A percentile compares a stretch with the other conserved stretches of the same genome.
phyloP scores from a whole-genome alignment of 2,329 filamentous ascomycete genomes.

The Salinomyces thailandicus region DNA sequence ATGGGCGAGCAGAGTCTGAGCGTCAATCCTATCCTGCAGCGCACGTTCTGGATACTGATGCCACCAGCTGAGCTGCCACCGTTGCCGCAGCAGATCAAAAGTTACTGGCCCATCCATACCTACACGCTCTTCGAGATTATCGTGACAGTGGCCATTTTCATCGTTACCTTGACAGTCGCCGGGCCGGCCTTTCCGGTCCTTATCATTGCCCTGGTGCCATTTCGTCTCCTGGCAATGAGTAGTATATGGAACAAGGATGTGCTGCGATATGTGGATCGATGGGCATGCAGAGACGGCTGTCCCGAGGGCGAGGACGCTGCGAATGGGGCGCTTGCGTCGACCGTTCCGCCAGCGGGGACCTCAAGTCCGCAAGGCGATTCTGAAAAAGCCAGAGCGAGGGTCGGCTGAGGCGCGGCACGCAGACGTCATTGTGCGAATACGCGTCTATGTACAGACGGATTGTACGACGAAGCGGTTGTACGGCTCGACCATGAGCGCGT shows the following conservation, averaged over 20 bases:
- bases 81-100: slow-evolving; percentile 15
- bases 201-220: slow-evolving; percentile 53
- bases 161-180: slow-evolving; percentile 51
- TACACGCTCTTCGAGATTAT: slow-evolving; percentile 51
- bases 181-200: slow-evolving; percentile 54
- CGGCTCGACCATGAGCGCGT: too few species aligned
- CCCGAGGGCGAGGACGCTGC: slow-evolving; percentile 16
- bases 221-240: slow-evolving; percentile 52
- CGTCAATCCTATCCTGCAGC: slow-evolving; percentile 52
- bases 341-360: too few species aligned
- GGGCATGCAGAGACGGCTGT: slow-evolving; percentile 31
- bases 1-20: slow-evolving; percentile 57
- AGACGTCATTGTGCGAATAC: too few species aligned
- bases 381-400: too few species aligned
- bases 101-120: slow-evolving; percentile 46
- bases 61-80: slow-evolving; percentile 29
- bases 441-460: too few species aligned
- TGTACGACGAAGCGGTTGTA: too few species aligned
- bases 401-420: too few species aligned
- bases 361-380: too few species aligned
- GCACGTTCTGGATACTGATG: slow-evolving; percentile 50
- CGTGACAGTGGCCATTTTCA: slow-evolving; percentile 51
- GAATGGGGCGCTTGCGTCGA: background rate
- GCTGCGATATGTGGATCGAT: slow-evolving; percentile 41
- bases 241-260: slow-evolving; percentile 49